Evolutionary conservation across 345 rosid genomes (phyloP).

Genomic region (Acer negundo): DNA sequence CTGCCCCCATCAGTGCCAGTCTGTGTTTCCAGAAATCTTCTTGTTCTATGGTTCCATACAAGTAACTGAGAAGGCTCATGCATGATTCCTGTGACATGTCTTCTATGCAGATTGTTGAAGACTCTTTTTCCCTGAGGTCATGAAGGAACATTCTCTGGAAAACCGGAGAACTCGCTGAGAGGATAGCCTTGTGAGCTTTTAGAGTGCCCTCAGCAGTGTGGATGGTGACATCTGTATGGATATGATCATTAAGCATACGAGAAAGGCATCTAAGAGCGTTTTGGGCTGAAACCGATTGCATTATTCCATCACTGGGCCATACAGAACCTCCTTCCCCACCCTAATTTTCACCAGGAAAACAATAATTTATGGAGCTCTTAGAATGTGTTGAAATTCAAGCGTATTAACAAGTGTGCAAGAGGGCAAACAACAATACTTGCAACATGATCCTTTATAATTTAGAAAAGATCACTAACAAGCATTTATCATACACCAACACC

Average conservation of each 20-base stretch:
- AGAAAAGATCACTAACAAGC: background rate
- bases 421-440: background rate
- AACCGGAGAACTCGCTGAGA: conserved; percentile 85
- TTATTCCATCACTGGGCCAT: conserved; percentile 68
- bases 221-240: conserved; percentile 76
- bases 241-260: conserved; percentile 83
- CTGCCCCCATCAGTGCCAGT: conserved; percentile 69
- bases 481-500: background rate
- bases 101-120: conserved; percentile 73
- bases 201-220: conserved; percentile 74
- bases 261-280: conserved; percentile 73
- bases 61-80: conserved; percentile 70
- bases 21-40: conserved; percentile 96
- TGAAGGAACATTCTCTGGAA: conserved; percentile 92
- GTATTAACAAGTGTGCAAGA: background rate
- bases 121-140: conserved; percentile 86
- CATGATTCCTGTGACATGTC: conserved; percentile 91
- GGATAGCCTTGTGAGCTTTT: conserved; percentile 82
- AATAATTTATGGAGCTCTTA: conserved; percentile 4
- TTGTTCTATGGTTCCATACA: conserved; percentile 79
- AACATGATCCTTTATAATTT: background rate
- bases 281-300: conserved; percentile 62
- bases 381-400: background rate
- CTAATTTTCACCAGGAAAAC: conserved; percentile 37
- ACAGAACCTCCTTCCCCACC: conserved; percentile 66